Evolutionary conservation across 768 basidiomycete species (phyloP).

Genomic region (Naganishia vishniacii): DNA sequence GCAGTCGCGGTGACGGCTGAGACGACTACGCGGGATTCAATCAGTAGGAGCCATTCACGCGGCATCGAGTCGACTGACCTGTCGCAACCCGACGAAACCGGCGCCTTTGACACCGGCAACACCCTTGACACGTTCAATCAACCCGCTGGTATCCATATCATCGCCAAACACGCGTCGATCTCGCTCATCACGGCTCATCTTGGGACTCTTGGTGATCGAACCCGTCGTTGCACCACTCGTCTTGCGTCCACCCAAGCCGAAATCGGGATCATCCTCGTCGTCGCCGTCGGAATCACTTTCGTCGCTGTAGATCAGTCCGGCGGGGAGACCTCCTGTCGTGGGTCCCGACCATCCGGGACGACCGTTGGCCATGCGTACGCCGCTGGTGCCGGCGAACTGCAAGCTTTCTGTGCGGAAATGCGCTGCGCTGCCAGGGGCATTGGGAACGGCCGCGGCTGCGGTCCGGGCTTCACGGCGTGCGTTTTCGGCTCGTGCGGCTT

Average conservation of each 20-base stretch:
- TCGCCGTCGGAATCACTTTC: conserved; percentile 55
- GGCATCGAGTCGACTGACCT: too few relatives aligned
- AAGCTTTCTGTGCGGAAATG: not conserved
- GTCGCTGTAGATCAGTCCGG: conserved; percentile 51
- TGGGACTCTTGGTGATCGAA: conserved; percentile 4
- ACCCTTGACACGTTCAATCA: conserved; percentile 15
- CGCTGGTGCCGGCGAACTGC: not conserved
- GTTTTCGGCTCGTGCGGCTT: conserved; percentile 48
- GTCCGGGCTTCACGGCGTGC: conserved; percentile 30
- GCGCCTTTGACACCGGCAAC: conserved; percentile 1
- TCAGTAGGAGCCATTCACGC: too few relatives aligned
- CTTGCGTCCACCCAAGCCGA: not conserved
- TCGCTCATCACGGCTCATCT: conserved; percentile 13
- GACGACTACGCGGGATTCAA: too few relatives aligned
- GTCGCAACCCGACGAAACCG: not conserved
- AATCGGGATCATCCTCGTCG: conserved; percentile 39
- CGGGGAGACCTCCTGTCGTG: conserved; percentile 24
- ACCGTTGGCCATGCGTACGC: conserved; percentile 16
- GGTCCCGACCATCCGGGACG: not conserved
- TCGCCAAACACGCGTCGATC: conserved; percentile 14
- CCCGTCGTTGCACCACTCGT: not conserved
- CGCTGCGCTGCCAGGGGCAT: not conserved
- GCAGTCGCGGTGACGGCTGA: not conserved
- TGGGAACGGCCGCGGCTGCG: not conserved
- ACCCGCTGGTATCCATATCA: conserved; percentile 1